Conservation (phyloP, 768 basidiomycete genomes). For the Macrocybe gigantea region DNA sequence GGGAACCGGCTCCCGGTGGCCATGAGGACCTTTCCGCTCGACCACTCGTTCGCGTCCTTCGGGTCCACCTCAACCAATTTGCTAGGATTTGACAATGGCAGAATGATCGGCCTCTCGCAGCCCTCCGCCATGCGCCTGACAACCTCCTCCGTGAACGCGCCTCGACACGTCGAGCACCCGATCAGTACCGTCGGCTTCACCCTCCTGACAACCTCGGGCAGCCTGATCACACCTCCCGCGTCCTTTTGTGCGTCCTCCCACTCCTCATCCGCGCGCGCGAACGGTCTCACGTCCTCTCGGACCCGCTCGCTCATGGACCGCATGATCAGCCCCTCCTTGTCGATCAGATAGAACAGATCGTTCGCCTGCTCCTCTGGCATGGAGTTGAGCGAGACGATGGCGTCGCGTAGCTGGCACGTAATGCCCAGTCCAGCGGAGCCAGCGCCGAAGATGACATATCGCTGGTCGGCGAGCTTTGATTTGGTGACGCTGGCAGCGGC, state of each 20-base stretch:
- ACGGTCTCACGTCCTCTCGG: conserved; percentile 44
- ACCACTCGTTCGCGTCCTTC: conserved; percentile 70
- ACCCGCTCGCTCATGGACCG: conserved; percentile 37
- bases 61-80: conserved; percentile 71
- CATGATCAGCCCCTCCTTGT: conserved; percentile 60
- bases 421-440: conserved; percentile 84
- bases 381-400: conserved; percentile 53
- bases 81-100: conserved; percentile 83
- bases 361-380: conserved; percentile 54
- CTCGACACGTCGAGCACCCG: conserved; percentile 74
- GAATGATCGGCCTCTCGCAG: conserved; percentile 72
- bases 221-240: conserved; percentile 34
- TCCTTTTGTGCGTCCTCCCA: conserved; percentile 37
- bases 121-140: conserved; percentile 62
- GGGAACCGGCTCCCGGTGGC: conserved; percentile 86
- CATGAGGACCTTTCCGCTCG: conserved; percentile 69
- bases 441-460: conserved; percentile 74
- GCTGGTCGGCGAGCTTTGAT: conserved; percentile 61
- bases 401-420: conserved; percentile 68
- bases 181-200: conserved; percentile 80
- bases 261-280: conserved; percentile 50
- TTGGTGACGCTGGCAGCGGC: conserved; percentile 65
- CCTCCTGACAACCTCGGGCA: conserved; percentile 66
- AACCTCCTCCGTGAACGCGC: conserved; percentile 74
- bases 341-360: conserved; percentile 65